phyloP scores from a whole-genome alignment of 2,329 filamentous ascomycete species.

The Curvularia sp. region DNA sequence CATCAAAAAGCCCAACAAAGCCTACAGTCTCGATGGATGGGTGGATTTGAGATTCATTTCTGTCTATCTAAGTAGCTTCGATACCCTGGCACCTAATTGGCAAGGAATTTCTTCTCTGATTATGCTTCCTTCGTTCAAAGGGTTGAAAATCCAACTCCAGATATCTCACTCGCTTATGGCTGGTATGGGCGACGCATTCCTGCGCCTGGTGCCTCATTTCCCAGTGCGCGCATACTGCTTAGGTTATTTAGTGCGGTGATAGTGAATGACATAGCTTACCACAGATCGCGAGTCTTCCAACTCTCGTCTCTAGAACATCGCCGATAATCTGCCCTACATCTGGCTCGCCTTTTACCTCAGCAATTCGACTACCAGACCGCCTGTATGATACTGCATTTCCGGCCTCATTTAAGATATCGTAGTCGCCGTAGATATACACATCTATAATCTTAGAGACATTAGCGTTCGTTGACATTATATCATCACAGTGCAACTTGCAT shows the following conservation, averaged over 20 bases:
- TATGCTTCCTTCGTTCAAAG: neutral
- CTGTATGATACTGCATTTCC: constrained; percentile 12
- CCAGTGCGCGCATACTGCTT: constrained; percentile 15
- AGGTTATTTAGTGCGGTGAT: constrained; percentile 8
- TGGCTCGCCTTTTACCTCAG: constrained; percentile 16
- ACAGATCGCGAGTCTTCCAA: constrained; percentile 22
- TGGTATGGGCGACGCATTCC: constrained; percentile 12
- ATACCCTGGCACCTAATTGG: constrained; percentile 13
- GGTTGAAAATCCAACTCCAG: constrained; percentile 23
- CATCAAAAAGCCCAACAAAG: constrained; percentile 5
- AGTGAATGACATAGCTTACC: constrained; percentile 19
- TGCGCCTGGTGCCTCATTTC: constrained; percentile 15
- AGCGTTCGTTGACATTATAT: constrained; percentile 2
- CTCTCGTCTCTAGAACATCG: constrained; percentile 14
- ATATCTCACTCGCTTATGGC: constrained; percentile 18
- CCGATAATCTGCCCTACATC: constrained; percentile 21
- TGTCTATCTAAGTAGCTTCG: constrained; percentile 8
- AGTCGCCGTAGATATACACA: constrained; percentile 22
- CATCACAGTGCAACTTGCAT: constrained; percentile 11
- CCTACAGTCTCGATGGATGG: constrained; percentile 11
- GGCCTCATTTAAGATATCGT: constrained; percentile 14
- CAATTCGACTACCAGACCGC: constrained; percentile 10
- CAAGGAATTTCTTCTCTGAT: constrained; percentile 11
- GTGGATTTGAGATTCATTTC: constrained; percentile 8
- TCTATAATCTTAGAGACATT: constrained; percentile 21